These are phyloP conservation scores for Trametes versicolor DNA, from an alignment of 1,284 basidiomycete species.

Conservation along the genomic window DNA sequence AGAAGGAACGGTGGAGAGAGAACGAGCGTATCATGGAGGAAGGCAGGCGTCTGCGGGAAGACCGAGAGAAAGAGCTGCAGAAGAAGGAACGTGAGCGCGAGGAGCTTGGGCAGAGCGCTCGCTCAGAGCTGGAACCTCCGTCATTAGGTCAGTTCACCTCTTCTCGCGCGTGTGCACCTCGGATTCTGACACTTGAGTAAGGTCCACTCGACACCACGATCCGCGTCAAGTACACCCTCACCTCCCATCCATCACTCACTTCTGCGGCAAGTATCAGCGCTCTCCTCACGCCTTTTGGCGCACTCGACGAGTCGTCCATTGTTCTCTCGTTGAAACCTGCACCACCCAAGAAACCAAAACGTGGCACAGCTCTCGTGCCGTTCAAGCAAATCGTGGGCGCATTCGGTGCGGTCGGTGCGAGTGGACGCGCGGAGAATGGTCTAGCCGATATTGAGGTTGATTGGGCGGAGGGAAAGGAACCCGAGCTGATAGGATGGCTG, in stretches of 20 bases:
- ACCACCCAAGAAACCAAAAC: constrained; percentile 67
- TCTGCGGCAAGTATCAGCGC: constrained; percentile 58
- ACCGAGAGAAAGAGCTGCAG: constrained; percentile 64
- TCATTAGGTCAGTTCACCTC: constrained; percentile 52
- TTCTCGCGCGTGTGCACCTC: background rate
- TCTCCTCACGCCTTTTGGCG: constrained; percentile 68
- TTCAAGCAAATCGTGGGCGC: constrained; percentile 80
- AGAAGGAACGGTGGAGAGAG: constrained; percentile 66
- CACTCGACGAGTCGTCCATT: constrained; percentile 67
- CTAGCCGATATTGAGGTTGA: constrained; percentile 56
- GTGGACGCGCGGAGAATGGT: constrained; percentile 55
- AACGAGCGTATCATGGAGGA: constrained; percentile 83
- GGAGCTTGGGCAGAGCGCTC: constrained; percentile 43
- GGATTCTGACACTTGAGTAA: constrained; percentile 43
- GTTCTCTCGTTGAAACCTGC: constrained; percentile 68
- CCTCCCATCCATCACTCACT: constrained; percentile 63
- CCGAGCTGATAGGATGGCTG: constrained; percentile 79
- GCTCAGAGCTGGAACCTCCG: constrained; percentile 57
- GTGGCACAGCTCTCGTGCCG: constrained; percentile 74
- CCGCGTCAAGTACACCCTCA: constrained; percentile 71
- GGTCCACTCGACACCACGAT: constrained; percentile 79
- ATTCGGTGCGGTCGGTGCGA: constrained; percentile 75
- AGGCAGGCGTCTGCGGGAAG: constrained; percentile 76
- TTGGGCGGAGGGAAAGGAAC: constrained; percentile 71
- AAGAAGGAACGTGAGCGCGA: constrained; percentile 52